Base-by-base conservation (phyloP, 192 early-diverging fungal species). In the Coemansia reversa region DNA sequence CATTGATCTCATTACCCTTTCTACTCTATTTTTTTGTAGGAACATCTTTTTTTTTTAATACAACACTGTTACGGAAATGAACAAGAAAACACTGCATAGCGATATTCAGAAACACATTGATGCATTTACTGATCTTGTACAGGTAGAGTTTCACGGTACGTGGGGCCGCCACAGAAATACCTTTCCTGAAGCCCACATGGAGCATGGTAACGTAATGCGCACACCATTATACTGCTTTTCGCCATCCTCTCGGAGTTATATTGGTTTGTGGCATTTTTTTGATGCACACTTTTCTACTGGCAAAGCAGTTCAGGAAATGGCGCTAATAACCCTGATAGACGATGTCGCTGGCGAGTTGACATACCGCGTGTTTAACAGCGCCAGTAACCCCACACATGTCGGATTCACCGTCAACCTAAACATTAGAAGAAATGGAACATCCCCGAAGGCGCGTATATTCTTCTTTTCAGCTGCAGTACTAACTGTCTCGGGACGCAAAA, bases 371-470 rank as follows among this genome's bases (percentile, higher is more conserved):
- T 57, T 60, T 9, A 42, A 33, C n/a, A 28, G 22, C 16, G 22
- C 48, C 11, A 33, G 12, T 0, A 11, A 53, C 3, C 12, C 62
- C n/a, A 5, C 33, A 1, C 33, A 69, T 25, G 28, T 69, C 25
- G 67, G 67, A 2, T 56, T 76, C 51, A 76, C 74, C 11, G 74
- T 70, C n/a, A 76, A 70, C 56, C 50, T 76, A 6, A 66, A 54
- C 28, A 62, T 70, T 19, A 20, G 20, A 12, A 62, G 33, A 32
- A 32, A 30, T 0, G 48, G 4, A 4, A n/a, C 0, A 3, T 45
- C 53, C n/a, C 24, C 63, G 5, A 5, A 30, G 0, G 72, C 63
- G 25, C 51, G 59, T 1, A 30, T 12, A 45, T 66, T 76, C 59
- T 76, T 53, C 22, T 69, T 76, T 65, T 60, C 69, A 4, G 58